Conservation (phyloP, 805 yeast genomes). For the Myxozyma melibiosi region DNA sequence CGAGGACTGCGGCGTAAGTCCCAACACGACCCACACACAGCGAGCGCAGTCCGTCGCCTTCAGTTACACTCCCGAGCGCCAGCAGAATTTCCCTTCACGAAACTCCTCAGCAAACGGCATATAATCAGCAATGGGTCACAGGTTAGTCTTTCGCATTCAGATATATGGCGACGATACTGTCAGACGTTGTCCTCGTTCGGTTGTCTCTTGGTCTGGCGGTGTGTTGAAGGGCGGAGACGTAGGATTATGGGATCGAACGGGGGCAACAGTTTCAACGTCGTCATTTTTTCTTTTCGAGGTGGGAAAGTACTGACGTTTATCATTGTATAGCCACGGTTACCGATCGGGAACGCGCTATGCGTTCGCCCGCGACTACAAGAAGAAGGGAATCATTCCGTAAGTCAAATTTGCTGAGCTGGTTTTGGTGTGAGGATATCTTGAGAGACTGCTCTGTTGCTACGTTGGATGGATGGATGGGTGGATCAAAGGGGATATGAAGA, state of each 20-base stretch:
- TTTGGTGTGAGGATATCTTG: background rate
- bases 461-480: no score
- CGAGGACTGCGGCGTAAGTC: no score
- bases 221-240: no score
- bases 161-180: no score
- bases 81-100: background rate
- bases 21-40: no score
- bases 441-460: background rate
- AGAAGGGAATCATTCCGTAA: slow-evolving; percentile 84
- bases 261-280: background rate
- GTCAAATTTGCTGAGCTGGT: slow-evolving; percentile 6
- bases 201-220: no score
- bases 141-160: slow-evolving; percentile 24
- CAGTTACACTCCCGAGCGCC: background rate
- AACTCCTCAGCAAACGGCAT: background rate
- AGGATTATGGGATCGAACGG: background rate
- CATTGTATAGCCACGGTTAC: slow-evolving; percentile 78
- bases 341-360: slow-evolving; percentile 99
- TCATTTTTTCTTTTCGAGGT: no score
- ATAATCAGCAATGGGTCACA: slow-evolving; percentile 37
- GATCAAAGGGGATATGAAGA: background rate
- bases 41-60: background rate
- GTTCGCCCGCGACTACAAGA: slow-evolving; percentile 99
- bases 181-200: no score
- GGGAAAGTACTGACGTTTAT: no score